Evolutionary conservation across 345 rosid species (phyloP).

Genomic region (Aurinia saxatilis): DNA sequence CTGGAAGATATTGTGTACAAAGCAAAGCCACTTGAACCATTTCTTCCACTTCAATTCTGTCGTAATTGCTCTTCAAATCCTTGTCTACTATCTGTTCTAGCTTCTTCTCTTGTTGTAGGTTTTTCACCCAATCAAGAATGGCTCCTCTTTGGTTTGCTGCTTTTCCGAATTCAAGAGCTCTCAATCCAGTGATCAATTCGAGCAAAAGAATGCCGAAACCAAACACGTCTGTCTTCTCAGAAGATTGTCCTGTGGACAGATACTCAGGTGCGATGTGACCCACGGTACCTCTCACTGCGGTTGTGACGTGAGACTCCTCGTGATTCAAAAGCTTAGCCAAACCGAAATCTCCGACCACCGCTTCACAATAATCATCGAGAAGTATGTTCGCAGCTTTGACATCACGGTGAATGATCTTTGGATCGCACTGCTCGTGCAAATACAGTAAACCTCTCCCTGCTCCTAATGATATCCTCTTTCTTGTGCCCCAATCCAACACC

Average conservation of each 20-base stretch:
- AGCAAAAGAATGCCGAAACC: slow-evolving; percentile 89
- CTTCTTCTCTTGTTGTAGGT: slow-evolving; percentile 84
- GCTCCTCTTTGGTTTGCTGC: slow-evolving; percentile 82
- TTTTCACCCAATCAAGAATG: slow-evolving; percentile 87
- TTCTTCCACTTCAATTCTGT: slow-evolving; percentile 72
- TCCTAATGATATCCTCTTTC: slow-evolving; percentile 83
- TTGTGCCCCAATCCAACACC: slow-evolving; percentile 77
- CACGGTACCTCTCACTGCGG: slow-evolving; percentile 91
- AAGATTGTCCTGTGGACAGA: slow-evolving; percentile 90
- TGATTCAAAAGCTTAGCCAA: slow-evolving; percentile 92
- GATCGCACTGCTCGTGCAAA: slow-evolving; percentile 95
- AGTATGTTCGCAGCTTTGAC: slow-evolving; percentile 95
- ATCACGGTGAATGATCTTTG: slow-evolving; percentile 92
- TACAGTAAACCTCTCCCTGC: slow-evolving; percentile 89
- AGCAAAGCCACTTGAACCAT: slow-evolving; percentile 82
- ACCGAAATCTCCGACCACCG: slow-evolving; percentile 93
- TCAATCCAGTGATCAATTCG: slow-evolving; percentile 68
- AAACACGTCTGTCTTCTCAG: slow-evolving; percentile 94
- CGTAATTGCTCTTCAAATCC: slow-evolving; percentile 64
- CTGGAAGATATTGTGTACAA: slow-evolving; percentile 76
- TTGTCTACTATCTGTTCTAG: slow-evolving; percentile 80
- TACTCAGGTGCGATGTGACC: slow-evolving; percentile 98
- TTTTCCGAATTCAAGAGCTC: slow-evolving; percentile 85
- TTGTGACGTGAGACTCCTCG: slow-evolving; percentile 79
- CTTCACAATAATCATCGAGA: slow-evolving; percentile 79